Conservation (phyloP, 2,329 filamentous ascomycete species). For the Myriosclerotinia duriaeana region DNA sequence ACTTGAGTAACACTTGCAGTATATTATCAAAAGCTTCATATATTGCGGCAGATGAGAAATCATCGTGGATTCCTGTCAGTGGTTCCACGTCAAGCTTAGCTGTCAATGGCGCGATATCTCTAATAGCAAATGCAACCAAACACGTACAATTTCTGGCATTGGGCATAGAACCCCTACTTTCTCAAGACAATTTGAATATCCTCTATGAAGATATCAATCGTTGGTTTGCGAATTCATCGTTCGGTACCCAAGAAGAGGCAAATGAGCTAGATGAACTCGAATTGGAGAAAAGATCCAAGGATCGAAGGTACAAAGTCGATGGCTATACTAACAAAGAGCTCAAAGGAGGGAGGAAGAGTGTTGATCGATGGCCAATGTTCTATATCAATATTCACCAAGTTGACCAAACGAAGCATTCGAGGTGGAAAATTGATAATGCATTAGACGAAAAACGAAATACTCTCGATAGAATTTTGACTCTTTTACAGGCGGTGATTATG, state of each 20-base stretch:
- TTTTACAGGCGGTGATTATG: conserved; percentile 66
- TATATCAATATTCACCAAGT: conserved; percentile 63
- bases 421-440: conserved; percentile 43
- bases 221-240: conserved; percentile 73
- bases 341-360: conserved; percentile 57
- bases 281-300: conserved; percentile 41
- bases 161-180: conserved; percentile 64
- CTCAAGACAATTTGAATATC: conserved; percentile 57
- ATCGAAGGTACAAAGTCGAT: conserved; percentile 48
- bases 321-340: conserved; percentile 53
- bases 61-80: conserved; percentile 68
- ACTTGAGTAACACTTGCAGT: conserved; percentile 43
- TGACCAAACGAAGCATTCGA: background rate
- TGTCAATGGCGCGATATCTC: conserved; percentile 70
- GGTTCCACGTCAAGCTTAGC: conserved; percentile 62
- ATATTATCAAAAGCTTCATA: conserved; percentile 67
- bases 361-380: conserved; percentile 89
- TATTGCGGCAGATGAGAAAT: conserved; percentile 51
- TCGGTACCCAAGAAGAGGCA: conserved; percentile 60
- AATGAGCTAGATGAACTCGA: conserved; percentile 42
- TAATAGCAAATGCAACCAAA: conserved; percentile 67
- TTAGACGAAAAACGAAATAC: conserved; percentile 49
- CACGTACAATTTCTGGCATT: conserved; percentile 79
- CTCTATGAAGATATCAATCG: conserved; percentile 78
- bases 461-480: conserved; percentile 54